Evolutionary conservation across 2,329 filamentous ascomycete species (phyloP), one percentile per base, ranked within the genome.

Genomic region (Pseudovirgaria hyperparasitica): DNA sequence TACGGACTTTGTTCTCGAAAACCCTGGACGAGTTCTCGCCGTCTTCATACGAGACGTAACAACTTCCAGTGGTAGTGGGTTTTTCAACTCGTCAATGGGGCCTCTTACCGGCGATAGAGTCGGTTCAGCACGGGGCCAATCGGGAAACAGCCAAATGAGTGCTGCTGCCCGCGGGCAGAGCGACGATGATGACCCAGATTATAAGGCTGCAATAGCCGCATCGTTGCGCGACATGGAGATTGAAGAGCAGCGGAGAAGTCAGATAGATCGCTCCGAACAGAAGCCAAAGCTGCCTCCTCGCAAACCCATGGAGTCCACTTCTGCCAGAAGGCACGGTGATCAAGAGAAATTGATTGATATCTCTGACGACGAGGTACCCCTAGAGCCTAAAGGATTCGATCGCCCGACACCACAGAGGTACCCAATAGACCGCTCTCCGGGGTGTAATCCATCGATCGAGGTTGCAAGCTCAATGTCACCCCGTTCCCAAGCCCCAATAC

Each of bases 41-140:
- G 72, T 98, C 5, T 96, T 96, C 52, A 96, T 98, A 37, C 72
- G 92, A 29, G 90, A 98, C 52, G 82, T 98, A 13, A 98, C 90
- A 0, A 93, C 84, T 0, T 70, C 78, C 0, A 69, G 80, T 19
- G 64, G 62, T 24, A 64, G 72, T 9, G 72, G 71, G 0, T 96
- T 90, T 49, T 94, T 94, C 45, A 82, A 92, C 37, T 65, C 72
- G 9, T 66, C 69, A 0, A 46, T 62, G 16, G 47, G 54, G 36
- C 37, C 51, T 46, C 33, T 45, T 32, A 37, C 46, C 17, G 46
- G 49, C 16, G 45, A 43, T 20, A 40, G 38, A 19, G 42, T 48
- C 14, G 35, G 46, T 32, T 29, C 41, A 19, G 32, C 41, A 28
- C 35, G 28, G 23, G 32, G 24, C 14, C 21, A 34, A 39, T 20